phyloP scores from a whole-genome alignment of 139 green algal genomes.

The Chlamydomonas sphaeroides region DNA sequence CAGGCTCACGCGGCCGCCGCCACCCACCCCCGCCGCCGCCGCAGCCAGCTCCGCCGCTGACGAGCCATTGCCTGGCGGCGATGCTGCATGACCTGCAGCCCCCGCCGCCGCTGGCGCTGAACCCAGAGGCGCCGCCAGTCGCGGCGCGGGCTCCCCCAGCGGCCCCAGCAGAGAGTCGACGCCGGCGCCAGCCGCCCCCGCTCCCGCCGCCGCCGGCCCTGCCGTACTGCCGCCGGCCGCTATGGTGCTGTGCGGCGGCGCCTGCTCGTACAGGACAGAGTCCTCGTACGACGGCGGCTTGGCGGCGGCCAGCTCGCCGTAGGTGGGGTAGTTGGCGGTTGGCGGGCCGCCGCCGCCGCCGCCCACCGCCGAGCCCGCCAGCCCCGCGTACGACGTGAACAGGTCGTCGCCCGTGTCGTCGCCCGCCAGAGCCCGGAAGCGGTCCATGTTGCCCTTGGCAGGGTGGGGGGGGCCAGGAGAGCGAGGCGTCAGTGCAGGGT shows the following conservation, averaged over 20 bases:
- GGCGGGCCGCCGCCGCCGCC: constrained; percentile 36
- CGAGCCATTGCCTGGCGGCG: background rate
- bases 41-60: background rate
- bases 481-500: too few relatives aligned
- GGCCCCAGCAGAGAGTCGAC: background rate
- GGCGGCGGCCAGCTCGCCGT: constrained; percentile 59
- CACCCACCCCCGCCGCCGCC: background rate
- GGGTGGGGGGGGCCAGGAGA: too few relatives aligned
- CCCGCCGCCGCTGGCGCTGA: background rate
- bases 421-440: constrained; percentile 15
- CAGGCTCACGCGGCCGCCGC: background rate
- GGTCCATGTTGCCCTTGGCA: constrained; percentile 45
- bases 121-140: background rate
- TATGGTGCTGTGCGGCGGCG: background rate
- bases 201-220: background rate
- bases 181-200: too few relatives aligned
- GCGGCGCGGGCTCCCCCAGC: background rate
- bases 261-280: constrained; percentile 51
- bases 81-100: background rate
- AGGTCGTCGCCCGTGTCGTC: constrained; percentile 3
- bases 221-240: background rate
- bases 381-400: background rate
- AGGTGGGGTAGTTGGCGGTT: constrained; percentile 49
- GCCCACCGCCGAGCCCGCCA: constrained; percentile 6
- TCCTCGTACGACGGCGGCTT: constrained; percentile 63